These are phyloP conservation scores for Claviceps monticola DNA, from an alignment of 2,329 filamentous ascomycete genomes.

Conservation along the genomic window DNA sequence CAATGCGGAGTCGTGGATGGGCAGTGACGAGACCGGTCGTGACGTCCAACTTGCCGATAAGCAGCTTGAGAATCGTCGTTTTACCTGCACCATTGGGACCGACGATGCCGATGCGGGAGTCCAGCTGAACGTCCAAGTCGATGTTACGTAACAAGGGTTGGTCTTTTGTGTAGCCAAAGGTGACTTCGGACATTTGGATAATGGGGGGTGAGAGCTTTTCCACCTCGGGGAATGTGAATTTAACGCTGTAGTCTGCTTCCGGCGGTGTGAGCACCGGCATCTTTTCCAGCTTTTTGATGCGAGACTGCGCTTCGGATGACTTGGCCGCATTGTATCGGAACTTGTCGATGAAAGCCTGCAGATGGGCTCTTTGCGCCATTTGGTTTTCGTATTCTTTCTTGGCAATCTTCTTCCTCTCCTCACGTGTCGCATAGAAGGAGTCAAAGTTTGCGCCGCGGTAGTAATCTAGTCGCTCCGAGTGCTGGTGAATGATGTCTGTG, in stretches of 20 bases:
- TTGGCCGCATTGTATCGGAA: conserved; percentile 99
- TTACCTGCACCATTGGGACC: conserved; percentile 98
- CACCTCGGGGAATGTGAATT: conserved; percentile 94
- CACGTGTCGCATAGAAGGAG: conserved; percentile 91
- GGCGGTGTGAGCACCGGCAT: conserved; percentile 88
- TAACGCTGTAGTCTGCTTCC: conserved; percentile 87
- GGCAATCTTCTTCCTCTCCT: conserved; percentile 91
- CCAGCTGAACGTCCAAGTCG: conserved; percentile 91
- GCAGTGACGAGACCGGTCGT: conserved; percentile 72
- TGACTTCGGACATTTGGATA: conserved; percentile 88
- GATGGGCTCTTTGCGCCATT: conserved; percentile 82
- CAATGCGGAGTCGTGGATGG: conserved; percentile 76
- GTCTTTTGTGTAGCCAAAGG: conserved; percentile 75
- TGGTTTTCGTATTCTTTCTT: conserved; percentile 98
- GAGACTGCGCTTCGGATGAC: conserved; percentile 92
- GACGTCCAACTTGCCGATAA: conserved; percentile 72
- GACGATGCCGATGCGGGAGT: conserved; percentile 97
- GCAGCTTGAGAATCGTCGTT: conserved; percentile 94
- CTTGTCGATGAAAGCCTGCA: conserved; percentile 98
- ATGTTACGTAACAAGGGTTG: conserved; percentile 71
- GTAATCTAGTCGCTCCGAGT: conserved; percentile 94
- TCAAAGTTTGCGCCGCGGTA: conserved; percentile 97
- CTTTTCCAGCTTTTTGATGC: conserved; percentile 97
- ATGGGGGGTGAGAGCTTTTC: conserved; percentile 96
- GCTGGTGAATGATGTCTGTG: conserved; percentile 98